Percentiles rank a stretch among this genome's conserved stretches.
These are phyloP conservation scores for Chaetomium tenue DNA, from an alignment of 495 filamentous ascomycete species.

Conservation along the genomic window DNA sequence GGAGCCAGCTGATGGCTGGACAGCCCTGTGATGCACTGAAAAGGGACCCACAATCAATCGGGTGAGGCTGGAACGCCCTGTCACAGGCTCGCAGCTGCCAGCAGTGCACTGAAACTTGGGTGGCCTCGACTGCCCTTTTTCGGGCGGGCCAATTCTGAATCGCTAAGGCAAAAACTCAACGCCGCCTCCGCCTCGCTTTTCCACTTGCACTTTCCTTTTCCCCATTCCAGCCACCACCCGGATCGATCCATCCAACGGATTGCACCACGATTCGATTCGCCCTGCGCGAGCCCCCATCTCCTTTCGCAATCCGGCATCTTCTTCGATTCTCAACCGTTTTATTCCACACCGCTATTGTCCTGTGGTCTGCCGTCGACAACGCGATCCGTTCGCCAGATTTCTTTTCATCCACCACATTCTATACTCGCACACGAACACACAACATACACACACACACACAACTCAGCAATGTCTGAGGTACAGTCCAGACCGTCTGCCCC, in stretches of 20 bases:
- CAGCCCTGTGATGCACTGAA: conserved; percentile 9
- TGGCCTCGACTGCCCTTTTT: conserved; percentile 29
- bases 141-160: conserved; percentile 35
- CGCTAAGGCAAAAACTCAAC: conserved; percentile 37
- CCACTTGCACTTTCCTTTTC: conserved; percentile 23
- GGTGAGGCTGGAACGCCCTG: conserved; percentile 18
- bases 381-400: conserved; percentile 43
- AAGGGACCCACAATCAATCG: conserved; percentile 10
- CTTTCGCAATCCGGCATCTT: conserved; percentile 23
- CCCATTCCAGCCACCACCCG: conserved; percentile 27
- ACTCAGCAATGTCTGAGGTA: conserved; percentile 83
- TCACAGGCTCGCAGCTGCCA: conserved; percentile 11
- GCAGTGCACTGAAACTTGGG: conserved; percentile 16
- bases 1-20: background rate
- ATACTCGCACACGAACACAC: conserved; percentile 26
- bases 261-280: conserved; percentile 33
- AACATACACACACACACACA: conserved; percentile 27
- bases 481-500: conserved; percentile 69
- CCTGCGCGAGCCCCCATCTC: conserved; percentile 36
- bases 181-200: conserved; percentile 24
- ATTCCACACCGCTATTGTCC: conserved; percentile 26
- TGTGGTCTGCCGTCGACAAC: conserved; percentile 36
- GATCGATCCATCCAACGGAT: conserved; percentile 38
- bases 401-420: conserved; percentile 25
- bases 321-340: conserved; percentile 39